Base-by-base conservation (phyloP, 345 rosid genomes). In the Euphorbia peplus region DNA sequence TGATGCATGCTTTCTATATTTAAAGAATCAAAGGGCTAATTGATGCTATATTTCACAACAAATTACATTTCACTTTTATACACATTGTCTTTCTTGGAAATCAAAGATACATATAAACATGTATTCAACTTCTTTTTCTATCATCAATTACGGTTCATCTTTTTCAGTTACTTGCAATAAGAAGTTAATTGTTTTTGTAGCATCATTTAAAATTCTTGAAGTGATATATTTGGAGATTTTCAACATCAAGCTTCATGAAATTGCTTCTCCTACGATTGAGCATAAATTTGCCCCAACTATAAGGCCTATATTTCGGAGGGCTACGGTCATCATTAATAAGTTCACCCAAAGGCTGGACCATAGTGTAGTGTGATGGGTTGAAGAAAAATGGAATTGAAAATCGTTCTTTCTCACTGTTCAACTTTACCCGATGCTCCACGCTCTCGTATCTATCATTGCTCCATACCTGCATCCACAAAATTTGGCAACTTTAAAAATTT, bases 381-480 rank as follows among this genome's bases (percentile, higher is more conserved):
- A 85, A 73, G 83, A 83, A 83, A 29, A 48, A 81, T 0, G 86
- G 83, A 46, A 81, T 62, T 1, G 89, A 79, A 73, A 75, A 79
- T 44, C 89, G 81, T 73, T 83, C 85, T 66, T 54, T 75, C 50
- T 79, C 73, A 13, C 76, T 52, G 65, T 83, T 83, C 77, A 81
- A 82, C 68, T 70, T 66, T 5, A 72, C 86, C 39, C 84, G 76
- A 54, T 82, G 86, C 72, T 85, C 88, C 57, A 75, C 88, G 50
- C 88, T 84, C 46, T 67, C 70, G 19, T 82, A 85, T 8, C 65
- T 57, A 9, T 85, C 88, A 52, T 84, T 84, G 65, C 83, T 82
- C 86, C 84, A 84, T 10, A 78, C 86, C 88, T 82, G 53, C 61
- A 55, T 15, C 25, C 25, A 14, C 1, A 41, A 48, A 32, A 32